phyloP scores from a whole-genome alignment of 176 grass and related monocot genomes.

The Ananas comosus region DNA sequence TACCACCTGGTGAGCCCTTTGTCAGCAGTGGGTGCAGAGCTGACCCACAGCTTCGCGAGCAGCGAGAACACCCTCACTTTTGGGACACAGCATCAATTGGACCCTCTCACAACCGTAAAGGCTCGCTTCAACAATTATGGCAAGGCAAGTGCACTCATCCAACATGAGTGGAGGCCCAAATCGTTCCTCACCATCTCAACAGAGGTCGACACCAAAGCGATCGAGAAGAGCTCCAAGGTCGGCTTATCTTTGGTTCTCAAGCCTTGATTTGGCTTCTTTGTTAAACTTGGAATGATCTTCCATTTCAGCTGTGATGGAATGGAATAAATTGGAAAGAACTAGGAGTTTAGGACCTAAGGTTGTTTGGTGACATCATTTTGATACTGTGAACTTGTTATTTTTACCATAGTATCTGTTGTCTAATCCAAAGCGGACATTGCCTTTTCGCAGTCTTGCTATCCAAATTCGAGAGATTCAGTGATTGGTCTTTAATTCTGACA shows the following conservation, averaged over 20 bases:
- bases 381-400: not conserved
- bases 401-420: not conserved
- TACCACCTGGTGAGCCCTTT: conserved; percentile 15
- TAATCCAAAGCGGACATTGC: not conserved
- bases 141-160: conserved; percentile 25
- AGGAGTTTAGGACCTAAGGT: not conserved
- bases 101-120: conserved; percentile 15
- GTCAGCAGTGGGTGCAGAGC: conserved; percentile 24
- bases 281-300: not conserved
- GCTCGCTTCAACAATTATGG: conserved; percentile 22
- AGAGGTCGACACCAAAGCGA: conserved; percentile 24
- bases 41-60: conserved; percentile 11
- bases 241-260: conserved; percentile 23
- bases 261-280: conserved; percentile 3
- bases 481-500: not conserved
- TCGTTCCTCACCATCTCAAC: conserved; percentile 20
- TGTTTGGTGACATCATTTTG: not conserved
- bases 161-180: conserved; percentile 26
- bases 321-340: not conserved
- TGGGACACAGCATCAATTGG: conserved; percentile 15
- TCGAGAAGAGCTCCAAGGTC: conserved; percentile 23
- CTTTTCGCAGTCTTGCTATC: not conserved
- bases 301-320: conserved; percentile 8
- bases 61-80: conserved; percentile 20
- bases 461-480: not conserved